Evolutionary conservation across 2,329 filamentous ascomycete genomes (phyloP), one percentile per base, ranked within the genome.

Genomic region (Madurella mycetomatis): DNA sequence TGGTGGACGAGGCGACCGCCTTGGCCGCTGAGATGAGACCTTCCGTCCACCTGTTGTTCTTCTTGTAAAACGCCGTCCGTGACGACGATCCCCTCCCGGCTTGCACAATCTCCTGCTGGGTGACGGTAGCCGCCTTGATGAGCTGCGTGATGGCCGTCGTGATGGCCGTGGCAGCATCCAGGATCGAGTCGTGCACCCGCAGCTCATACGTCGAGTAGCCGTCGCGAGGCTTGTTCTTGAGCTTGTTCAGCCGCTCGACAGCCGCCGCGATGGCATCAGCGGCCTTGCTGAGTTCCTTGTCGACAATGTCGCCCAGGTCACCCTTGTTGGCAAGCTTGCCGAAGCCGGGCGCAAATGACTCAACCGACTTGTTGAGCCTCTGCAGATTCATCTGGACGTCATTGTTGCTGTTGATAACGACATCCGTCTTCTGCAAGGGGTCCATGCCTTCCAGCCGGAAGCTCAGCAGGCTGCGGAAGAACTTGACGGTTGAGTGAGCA

Each of bases 31-130:
- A 96, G 68, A 99, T 96, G 57, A 99, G 84, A 46, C 94, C 94
- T 68, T 99, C 94, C 0, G 94, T 99, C 94, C 94, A 99, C 49
- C 94, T 84, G 75, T 97, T 99, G 81, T 99, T 96, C 79, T 97
- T 97, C 82, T 97, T 97, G 85, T 99, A 99, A 72, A 99, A 99
- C 19, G 92, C 91, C 1, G 92, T 95, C 54, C 86, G 83, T 43
- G 90, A 95, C 49, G 89, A 90, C 25, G 86, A 88, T 37, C 94
- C 94, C 17, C 89, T 86, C 8, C 94, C 94, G 59, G 95, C 90
- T 61, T 91, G 86, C 42, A 99, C 94, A 67, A 99, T 99, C 74
- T 99, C 94, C 69, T 95, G 86, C 70, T 99, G 94, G 1, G 92
- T 95, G 16, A 82, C 85, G 0, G 92, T 95, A 7, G 94, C 94